Base-by-base conservation (phyloP, 495 filamentous ascomycete species). In the Penicillium psychrofluorescens region DNA sequence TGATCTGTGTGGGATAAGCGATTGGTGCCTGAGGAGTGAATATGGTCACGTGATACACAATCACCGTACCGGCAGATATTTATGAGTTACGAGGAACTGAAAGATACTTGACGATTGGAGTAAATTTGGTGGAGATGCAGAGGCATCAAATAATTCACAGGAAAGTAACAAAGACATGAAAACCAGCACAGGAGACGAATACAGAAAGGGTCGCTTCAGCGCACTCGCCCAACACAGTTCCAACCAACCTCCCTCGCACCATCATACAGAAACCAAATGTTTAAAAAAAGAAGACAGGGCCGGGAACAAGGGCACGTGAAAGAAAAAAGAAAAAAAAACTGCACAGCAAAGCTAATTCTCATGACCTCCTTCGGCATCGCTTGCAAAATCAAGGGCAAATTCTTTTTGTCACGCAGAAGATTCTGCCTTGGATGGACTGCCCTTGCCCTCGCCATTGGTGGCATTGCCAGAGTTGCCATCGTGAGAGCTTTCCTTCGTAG, bases 401-500 rank as follows among this genome's bases (percentile, higher is more conserved):
- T 14, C 29, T 41, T 48, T 40, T 53, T 61, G 2, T 22, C 22
- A 66, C n/a, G 55, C 54, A 7, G 62, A 46, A 32, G 63, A 42
- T 36, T 70, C 68, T 14, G 38, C 33, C 51, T 67, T 72, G 7
- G 65, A 47, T 5, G 32, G 32, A 29, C 50, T 55, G 33, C 57
- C 59, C 27, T 53, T 55, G 37, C 51, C 46, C 49, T 63, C 58
- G 47, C 52, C 55, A 40, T 63, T 64, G 35, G 55, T 50, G 37
- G 51, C 45, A 44, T 54, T 63, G 37, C 56, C 63, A 33, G 63
- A 40, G 11, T 54, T 58, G 48, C 62, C 70, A n/a, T 62, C 64
- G 41, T 64, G 61, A 7, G 70, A 67, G 50, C 67, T 71, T 10
- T 63, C 63, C 55, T 73, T 73, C 6, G 55, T 50, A 16, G 46